A percentile compares a stretch with the other conserved stretches of the same genome.
phyloP scores from a whole-genome alignment of 2,329 filamentous ascomycete species.

The Aspergillus ibericus region DNA sequence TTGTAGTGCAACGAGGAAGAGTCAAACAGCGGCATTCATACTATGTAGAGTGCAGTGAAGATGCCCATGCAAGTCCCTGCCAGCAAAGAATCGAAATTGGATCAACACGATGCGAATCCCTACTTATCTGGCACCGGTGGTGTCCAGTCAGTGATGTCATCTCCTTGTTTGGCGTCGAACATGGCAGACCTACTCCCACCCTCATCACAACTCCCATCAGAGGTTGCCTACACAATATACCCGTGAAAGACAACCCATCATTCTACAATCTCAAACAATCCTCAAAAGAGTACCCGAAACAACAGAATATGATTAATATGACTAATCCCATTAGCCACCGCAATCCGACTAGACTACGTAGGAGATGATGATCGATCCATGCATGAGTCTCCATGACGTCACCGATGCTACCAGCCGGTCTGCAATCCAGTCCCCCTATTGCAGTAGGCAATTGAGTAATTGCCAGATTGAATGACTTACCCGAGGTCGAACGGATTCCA shows the following conservation, averaged over 20 bases:
- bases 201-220: too few species aligned
- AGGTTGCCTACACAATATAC: too few species aligned
- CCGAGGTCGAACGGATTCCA: slow-evolving; percentile 4
- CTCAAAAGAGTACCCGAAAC: too few species aligned
- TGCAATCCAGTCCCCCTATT: too few species aligned
- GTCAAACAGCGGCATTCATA: not conserved
- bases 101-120: not conserved
- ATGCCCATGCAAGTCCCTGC: too few species aligned
- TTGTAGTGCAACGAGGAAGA: not conserved
- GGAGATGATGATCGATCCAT: not conserved
- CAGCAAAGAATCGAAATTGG: not conserved
- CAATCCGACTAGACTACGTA: not conserved
- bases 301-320: not conserved
- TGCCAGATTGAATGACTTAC: not conserved
- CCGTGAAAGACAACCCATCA: too few species aligned
- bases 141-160: slow-evolving; percentile 3
- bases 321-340: not conserved
- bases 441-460: not conserved
- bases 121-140: not conserved
- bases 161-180: slow-evolving; percentile 1
- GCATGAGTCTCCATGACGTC: slow-evolving; percentile 15
- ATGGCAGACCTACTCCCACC: not conserved
- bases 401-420: not conserved
- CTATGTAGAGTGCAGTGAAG: too few species aligned
- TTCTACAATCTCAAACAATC: too few species aligned